A percentile compares a stretch with the other conserved stretches of the same genome.
Evolutionary conservation across 352 stramenopile species (phyloP).

Genomic region (Globisporangium nagaii): DNA sequence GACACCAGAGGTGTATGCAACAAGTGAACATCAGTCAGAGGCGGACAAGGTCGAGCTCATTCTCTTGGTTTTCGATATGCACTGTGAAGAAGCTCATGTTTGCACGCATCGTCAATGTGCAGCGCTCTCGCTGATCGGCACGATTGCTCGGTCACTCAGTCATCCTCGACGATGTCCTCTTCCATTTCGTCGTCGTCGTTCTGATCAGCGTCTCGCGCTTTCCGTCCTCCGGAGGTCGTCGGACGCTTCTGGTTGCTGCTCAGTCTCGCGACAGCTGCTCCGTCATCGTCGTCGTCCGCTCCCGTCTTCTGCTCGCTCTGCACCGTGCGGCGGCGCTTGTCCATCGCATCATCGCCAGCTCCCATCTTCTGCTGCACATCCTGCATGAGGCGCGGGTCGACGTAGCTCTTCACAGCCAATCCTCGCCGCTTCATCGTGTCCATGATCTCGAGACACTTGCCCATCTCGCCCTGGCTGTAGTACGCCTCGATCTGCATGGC

Average conservation of each 20-base stretch:
- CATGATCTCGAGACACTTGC: conserved; percentile 65
- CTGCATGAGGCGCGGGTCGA: conserved; percentile 65
- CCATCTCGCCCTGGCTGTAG: conserved; percentile 52
- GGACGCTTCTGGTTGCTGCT: conserved; percentile 12
- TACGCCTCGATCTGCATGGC: conserved; percentile 83
- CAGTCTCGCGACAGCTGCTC: conserved; percentile 8
- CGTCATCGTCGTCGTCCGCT: conserved; percentile 9
- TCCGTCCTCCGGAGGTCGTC: conserved; percentile 15
- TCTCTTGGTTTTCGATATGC: no score
- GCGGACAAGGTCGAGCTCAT: no score
- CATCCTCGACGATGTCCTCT: conserved; percentile 74
- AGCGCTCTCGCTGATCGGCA: no score
- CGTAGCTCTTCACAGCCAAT: conserved; percentile 64
- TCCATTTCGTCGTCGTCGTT: conserved; percentile 72
- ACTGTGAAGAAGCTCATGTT: no score
- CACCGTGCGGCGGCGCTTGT: conserved; percentile 15
- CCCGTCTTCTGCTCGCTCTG: conserved; percentile 30
- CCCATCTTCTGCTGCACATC: conserved; percentile 60
- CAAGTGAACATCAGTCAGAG: no score
- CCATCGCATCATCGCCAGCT: conserved; percentile 10
- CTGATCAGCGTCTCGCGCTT: conserved; percentile 18
- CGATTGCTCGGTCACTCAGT: no score
- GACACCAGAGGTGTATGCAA: no score
- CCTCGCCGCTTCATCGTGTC: conserved; percentile 72
- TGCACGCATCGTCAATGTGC: no score